These are phyloP conservation scores for Alternaria incomplexa DNA, from an alignment of 2,329 filamentous ascomycete genomes.

Conservation along the genomic window DNA sequence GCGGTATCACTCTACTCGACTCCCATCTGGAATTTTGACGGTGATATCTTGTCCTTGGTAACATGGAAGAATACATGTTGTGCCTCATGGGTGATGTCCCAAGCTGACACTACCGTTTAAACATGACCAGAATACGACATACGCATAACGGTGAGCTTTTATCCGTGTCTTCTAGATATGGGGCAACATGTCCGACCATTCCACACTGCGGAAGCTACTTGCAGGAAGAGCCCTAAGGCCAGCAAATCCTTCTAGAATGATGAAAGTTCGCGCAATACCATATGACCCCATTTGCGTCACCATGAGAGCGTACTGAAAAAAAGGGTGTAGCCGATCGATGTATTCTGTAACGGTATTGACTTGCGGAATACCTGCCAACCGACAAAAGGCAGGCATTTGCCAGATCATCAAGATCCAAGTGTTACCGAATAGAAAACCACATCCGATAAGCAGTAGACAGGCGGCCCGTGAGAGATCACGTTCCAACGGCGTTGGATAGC, in stretches of 20 bases:
- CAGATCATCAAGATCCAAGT: not conserved
- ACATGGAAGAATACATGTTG: too few relatives aligned
- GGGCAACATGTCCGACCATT: not conserved
- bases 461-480: not conserved
- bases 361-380: not conserved
- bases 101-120: too few relatives aligned
- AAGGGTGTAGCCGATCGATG: not conserved
- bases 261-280: not conserved
- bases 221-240: not conserved
- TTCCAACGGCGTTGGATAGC: not conserved
- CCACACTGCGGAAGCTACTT: not conserved
- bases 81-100: too few relatives aligned
- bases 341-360: not conserved
- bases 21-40: too few relatives aligned
- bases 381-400: not conserved
- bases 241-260: not conserved
- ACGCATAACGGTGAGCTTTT: too few relatives aligned
- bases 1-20: too few relatives aligned
- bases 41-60: too few relatives aligned
- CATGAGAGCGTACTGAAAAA: not conserved
- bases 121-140: too few relatives aligned
- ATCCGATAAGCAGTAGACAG: not conserved
- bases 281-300: not conserved
- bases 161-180: not conserved
- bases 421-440: not conserved